These are phyloP conservation scores for Suhomyces anneliseae DNA, from an alignment of 1,139 yeast genomes.

Conservation along the genomic window DNA sequence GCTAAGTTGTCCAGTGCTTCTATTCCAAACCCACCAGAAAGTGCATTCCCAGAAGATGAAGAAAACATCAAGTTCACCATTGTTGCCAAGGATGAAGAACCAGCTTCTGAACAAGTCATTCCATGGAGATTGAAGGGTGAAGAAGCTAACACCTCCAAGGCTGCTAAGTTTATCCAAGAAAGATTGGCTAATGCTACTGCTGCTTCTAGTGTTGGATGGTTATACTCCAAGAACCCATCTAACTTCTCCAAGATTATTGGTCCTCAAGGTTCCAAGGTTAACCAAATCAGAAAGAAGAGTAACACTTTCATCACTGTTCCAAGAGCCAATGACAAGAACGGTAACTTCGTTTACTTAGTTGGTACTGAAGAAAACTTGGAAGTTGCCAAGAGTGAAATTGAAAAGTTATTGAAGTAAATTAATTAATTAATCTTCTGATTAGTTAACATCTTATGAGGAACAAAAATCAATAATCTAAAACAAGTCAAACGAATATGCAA, in stretches of 20 bases:
- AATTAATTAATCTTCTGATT: not conserved
- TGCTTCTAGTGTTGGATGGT: conserved; percentile 41
- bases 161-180: conserved; percentile 34
- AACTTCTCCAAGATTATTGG: conserved; percentile 67
- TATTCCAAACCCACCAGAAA: conserved; percentile 51
- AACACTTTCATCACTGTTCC: conserved; percentile 67
- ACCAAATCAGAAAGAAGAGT: conserved; percentile 58
- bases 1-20: conserved; percentile 46
- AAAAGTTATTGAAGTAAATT: conserved; percentile 15
- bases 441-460: too few species aligned
- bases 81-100: conserved; percentile 24
- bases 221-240: conserved; percentile 34
- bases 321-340: conserved; percentile 51
- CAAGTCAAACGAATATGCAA: too few species aligned
- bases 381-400: conserved; percentile 29
- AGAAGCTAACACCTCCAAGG: conserved; percentile 39
- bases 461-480: too few species aligned
- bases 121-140: conserved; percentile 67
- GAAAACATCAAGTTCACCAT: conserved; percentile 47
- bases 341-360: conserved; percentile 36
- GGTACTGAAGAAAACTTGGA: conserved; percentile 35
- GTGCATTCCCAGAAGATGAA: conserved; percentile 48
- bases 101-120: conserved; percentile 40
- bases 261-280: conserved; percentile 70
- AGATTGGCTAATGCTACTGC: conserved; percentile 36